Evolutionary conservation across 2,329 filamentous ascomycete species (phyloP), one percentile per base, ranked within the genome.

Genomic region (Aspergillus aculeatus): DNA sequence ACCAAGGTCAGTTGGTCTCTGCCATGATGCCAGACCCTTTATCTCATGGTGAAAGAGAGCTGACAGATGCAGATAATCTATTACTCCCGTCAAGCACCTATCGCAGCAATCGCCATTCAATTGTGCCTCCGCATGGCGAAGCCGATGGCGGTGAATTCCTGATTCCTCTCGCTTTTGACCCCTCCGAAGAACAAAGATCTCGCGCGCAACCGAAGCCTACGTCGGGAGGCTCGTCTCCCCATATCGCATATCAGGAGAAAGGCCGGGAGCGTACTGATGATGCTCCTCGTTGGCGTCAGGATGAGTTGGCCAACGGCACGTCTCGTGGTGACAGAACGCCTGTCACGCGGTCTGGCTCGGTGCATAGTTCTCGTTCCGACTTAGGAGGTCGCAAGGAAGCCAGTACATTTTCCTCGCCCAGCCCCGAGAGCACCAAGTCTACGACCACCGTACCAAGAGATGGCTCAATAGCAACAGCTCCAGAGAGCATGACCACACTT

Each of bases 231-330:
- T 84, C 87, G 2, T 92, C 91, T 16, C 91, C 92, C n/a, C 92
- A 96, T 70, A 96, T 96, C 68, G 90, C 92, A 23, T 96, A 92
- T 72, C 92, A 96, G 73, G 91, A 96, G 69, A 95, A 93, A 75
- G 86, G 86, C 2, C 85, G 90, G 49, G 83, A 86, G 61, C 77
- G 82, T 4, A 87, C 87, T 0, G 85, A 86, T 14, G 71, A 71
- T 35, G 50, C 67, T 9, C 55, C 59, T 44, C 69, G 67, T 21
- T 73, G 70, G 67, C 69, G 71, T 38, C 67, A 70, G 62, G 68
- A 73, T 26, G 70, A 65, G 5, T 68, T 74, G 23, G 65, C 69
- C 12, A 66, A 68, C 29, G 69, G 69, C 52, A 50, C 63, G 19
- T 41, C 57, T 50, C 54, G 56, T 14, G 58, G 57, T 29, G 63